phyloP scores from a whole-genome alignment of 306 rosid genomes.

The Glycine tomentella region DNA sequence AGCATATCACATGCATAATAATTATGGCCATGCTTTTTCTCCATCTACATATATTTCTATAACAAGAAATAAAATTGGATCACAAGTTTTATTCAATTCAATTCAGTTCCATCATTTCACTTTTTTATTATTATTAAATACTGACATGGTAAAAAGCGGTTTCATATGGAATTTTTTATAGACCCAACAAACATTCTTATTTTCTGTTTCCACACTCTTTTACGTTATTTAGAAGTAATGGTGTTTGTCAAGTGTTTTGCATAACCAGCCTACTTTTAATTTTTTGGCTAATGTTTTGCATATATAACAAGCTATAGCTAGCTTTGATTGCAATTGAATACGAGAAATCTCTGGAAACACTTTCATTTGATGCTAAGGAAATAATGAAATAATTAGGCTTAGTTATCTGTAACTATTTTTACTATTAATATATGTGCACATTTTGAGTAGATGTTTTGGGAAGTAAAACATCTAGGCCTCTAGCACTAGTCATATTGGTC shows the following conservation, averaged over 20 bases:
- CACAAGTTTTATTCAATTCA: background rate
- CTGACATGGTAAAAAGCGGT: slow-evolving; percentile 10
- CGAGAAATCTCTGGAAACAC: no score
- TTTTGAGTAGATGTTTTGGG: background rate
- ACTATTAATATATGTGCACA: background rate
- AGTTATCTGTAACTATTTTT: background rate
- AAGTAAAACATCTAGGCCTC: background rate
- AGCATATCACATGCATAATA: slow-evolving; percentile 33
- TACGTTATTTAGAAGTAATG: background rate
- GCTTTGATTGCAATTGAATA: background rate
- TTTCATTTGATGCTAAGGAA: no score
- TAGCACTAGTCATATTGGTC: background rate
- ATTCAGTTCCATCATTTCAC: slow-evolving; percentile 3
- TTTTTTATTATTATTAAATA: background rate
- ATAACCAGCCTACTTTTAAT: background rate
- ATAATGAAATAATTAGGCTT: background rate
- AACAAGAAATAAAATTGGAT: background rate
- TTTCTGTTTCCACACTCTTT: background rate
- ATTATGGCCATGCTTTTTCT: slow-evolving; percentile 17
- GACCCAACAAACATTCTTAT: background rate
- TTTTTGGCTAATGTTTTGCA: background rate
- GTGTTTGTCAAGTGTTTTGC: background rate
- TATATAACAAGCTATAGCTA: background rate
- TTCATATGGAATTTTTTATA: background rate
- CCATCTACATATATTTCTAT: slow-evolving; percentile 12